These are phyloP conservation scores for Cucurbita maxima DNA, from an alignment of 306 rosid species.

Conservation along the genomic window DNA sequence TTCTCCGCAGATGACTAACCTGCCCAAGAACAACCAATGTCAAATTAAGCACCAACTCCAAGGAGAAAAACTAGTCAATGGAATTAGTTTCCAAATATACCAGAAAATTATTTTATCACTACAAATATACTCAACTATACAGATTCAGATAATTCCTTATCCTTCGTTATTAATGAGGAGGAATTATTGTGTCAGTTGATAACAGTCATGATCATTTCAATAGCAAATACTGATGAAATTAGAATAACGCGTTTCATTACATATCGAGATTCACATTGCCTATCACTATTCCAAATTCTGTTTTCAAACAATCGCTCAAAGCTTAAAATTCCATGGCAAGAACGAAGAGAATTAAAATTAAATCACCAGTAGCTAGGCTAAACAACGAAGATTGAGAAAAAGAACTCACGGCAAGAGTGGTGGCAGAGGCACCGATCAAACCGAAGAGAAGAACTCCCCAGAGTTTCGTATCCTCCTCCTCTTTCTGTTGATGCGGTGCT, in stretches of 20 bases:
- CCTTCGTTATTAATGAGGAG: background rate
- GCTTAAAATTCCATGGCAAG: background rate
- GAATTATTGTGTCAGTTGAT: background rate
- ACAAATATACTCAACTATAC: background rate
- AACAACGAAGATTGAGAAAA: background rate
- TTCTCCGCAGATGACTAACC: slow-evolving; percentile 74
- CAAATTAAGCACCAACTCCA: background rate
- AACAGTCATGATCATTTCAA: background rate
- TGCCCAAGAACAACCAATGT: slow-evolving; percentile 24
- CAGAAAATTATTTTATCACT: background rate
- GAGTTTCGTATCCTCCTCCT: slow-evolving; percentile 35
- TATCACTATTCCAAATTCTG: background rate
- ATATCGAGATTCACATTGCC: background rate
- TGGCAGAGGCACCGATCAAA: slow-evolving; percentile 73
- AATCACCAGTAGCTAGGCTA: background rate
- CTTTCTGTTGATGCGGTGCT: slow-evolving; percentile 21
- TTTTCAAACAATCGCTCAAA: background rate
- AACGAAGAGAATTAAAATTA: background rate
- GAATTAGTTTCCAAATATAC: background rate
- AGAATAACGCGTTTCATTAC: background rate
- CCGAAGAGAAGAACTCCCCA: slow-evolving; percentile 78
- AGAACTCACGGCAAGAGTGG: slow-evolving; percentile 69
- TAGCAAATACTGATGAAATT: background rate
- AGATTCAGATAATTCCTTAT: background rate
- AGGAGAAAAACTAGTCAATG: background rate